These are phyloP conservation scores for Butyriboletus loyo DNA, from an alignment of 768 basidiomycete species.

Conservation along the genomic window DNA sequence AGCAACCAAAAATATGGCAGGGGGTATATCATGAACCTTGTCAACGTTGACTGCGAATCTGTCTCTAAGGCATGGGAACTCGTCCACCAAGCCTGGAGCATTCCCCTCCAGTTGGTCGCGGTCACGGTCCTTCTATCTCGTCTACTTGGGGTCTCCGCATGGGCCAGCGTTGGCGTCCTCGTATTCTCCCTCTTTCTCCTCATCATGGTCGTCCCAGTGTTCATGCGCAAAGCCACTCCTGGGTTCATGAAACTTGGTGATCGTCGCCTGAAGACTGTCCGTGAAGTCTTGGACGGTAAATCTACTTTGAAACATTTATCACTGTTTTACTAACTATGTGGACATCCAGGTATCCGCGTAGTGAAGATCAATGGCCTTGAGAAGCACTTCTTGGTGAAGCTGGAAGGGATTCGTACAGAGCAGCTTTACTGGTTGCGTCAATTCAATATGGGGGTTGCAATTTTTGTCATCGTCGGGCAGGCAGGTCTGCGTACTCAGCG, in stretches of 20 bases:
- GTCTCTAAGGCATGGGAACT: slow-evolving; percentile 30
- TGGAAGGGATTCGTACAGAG: slow-evolving; percentile 22
- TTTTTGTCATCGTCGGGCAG: slow-evolving; percentile 27
- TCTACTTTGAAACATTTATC: background rate
- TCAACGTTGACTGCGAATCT: slow-evolving; percentile 31
- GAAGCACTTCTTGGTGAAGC: slow-evolving; percentile 19
- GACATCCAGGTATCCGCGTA: slow-evolving; percentile 21
- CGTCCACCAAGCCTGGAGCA: slow-evolving; percentile 27
- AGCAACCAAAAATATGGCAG: slow-evolving; percentile 26
- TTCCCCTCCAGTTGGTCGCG: slow-evolving; percentile 23
- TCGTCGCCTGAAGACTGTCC: slow-evolving; percentile 26
- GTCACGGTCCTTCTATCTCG: slow-evolving; percentile 25
- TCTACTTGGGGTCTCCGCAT: slow-evolving; percentile 28
- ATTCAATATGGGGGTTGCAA: slow-evolving; percentile 23
- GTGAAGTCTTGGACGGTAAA: slow-evolving; percentile 28
- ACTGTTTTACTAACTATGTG: background rate
- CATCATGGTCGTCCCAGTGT: slow-evolving; percentile 30
- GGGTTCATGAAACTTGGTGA: slow-evolving; percentile 29
- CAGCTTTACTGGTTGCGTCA: slow-evolving; percentile 25
- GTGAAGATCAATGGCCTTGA: slow-evolving; percentile 30
- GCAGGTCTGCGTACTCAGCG: background rate
- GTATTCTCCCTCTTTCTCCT: slow-evolving; percentile 22
- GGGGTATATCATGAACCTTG: slow-evolving; percentile 29
- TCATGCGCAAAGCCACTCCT: slow-evolving; percentile 32
- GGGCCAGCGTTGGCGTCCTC: slow-evolving; percentile 29